These are phyloP conservation scores for Fusarium sp. DNA, from an alignment of 2,329 filamentous ascomycete genomes.

Conservation along the genomic window DNA sequence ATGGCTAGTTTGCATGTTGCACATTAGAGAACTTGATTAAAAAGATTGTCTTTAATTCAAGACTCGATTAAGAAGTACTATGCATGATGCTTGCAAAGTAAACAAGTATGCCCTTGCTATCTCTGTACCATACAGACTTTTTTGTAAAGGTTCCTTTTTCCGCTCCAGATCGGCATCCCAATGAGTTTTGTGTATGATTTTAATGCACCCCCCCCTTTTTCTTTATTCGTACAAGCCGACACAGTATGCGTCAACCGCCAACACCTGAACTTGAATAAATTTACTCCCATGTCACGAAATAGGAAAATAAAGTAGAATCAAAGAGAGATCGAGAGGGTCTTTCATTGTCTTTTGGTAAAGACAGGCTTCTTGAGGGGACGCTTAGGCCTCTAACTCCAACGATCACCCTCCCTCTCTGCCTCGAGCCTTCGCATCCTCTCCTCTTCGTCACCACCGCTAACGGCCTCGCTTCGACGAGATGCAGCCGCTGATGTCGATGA, in stretches of 20 bases:
- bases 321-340: background rate
- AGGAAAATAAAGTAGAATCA: background rate
- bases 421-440: conserved; percentile 66
- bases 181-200: conserved; percentile 13
- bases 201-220: conserved; percentile 18
- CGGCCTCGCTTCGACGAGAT: conserved; percentile 60
- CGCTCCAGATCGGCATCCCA: conserved; percentile 4
- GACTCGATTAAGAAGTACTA: conserved; percentile 23
- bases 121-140: conserved; percentile 10
- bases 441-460: conserved; percentile 61
- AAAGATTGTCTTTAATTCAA: conserved; percentile 11
- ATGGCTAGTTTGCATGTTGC: too few relatives aligned
- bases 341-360: conserved; percentile 19
- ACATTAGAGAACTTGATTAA: background rate
- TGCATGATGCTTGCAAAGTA: conserved; percentile 11
- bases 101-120: conserved; percentile 1
- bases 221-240: conserved; percentile 27
- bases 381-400: conserved; percentile 55
- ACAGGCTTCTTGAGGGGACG: conserved; percentile 14
- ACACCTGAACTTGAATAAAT: conserved; percentile 19
- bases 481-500: conserved; percentile 35
- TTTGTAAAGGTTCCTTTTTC: conserved; percentile 1
- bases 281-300: conserved; percentile 1
- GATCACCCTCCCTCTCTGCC: conserved; percentile 66
- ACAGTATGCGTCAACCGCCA: conserved; percentile 18